These are phyloP conservation scores for Saccharomyces eubayanus DNA, from an alignment of 805 yeast genomes.

Conservation along the genomic window DNA sequence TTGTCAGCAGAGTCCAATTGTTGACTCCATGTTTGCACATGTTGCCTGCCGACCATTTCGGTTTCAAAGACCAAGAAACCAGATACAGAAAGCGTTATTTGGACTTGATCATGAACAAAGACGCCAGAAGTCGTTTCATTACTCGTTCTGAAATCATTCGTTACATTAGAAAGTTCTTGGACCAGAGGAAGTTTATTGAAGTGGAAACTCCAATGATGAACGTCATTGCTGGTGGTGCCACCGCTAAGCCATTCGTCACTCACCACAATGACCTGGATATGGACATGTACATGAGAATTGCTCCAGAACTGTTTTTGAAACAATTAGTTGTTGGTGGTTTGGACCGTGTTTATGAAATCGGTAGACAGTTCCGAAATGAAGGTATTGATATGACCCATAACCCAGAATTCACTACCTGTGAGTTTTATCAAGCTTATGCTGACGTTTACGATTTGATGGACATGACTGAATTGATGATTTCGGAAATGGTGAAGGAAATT, in stretches of 20 bases:
- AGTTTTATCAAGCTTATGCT: conserved; percentile 95
- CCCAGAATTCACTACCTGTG: conserved; percentile 98
- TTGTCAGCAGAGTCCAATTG: conserved; percentile 69
- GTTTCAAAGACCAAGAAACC: conserved; percentile 95
- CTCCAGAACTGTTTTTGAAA: conserved; percentile 93
- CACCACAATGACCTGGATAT: conserved; percentile 94
- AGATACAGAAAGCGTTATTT: conserved; percentile 95
- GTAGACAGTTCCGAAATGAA: conserved; percentile 97
- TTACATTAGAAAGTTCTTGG: conserved; percentile 82
- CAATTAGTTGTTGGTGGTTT: conserved; percentile 97
- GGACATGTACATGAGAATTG: conserved; percentile 97
- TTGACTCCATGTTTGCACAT: conserved; percentile 95
- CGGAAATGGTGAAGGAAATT: conserved; percentile 94
- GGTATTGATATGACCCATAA: conserved; percentile 98
- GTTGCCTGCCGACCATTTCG: conserved; percentile 97
- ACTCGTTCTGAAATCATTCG: conserved; percentile 85
- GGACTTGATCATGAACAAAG: conserved; percentile 89
- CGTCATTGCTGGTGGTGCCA: conserved; percentile 98
- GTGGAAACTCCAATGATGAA: conserved; percentile 99
- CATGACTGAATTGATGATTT: conserved; percentile 84
- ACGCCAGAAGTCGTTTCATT: conserved; percentile 77
- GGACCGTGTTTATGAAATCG: conserved; percentile 97
- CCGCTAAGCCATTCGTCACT: conserved; percentile 95
- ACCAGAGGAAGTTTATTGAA: conserved; percentile 77
- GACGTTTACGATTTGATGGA: conserved; percentile 92